Evolutionary conservation across 306 rosid genomes (phyloP).

Genomic region (Fragaria vesca): DNA sequence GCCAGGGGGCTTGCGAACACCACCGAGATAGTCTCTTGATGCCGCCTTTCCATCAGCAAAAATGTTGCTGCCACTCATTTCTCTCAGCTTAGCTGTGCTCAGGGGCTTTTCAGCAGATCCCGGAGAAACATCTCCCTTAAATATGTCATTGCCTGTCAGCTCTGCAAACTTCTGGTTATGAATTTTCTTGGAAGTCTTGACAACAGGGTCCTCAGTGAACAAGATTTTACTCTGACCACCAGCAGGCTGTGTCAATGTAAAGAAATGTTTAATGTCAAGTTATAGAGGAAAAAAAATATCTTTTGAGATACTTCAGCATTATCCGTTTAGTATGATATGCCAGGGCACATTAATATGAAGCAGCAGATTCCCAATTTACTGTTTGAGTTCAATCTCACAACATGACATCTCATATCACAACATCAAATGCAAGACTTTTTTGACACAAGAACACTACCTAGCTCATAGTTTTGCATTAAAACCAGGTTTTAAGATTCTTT

Average conservation of each 20-base stretch:
- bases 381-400: neutral
- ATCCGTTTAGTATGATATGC: neutral
- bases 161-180: slow-evolving; percentile 87
- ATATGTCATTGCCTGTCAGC: slow-evolving; percentile 79
- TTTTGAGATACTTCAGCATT: neutral
- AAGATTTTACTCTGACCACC: slow-evolving; percentile 93
- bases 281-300: neutral
- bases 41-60: slow-evolving; percentile 78
- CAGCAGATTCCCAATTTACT: neutral
- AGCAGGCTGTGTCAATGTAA: slow-evolving; percentile 58
- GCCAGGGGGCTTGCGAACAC: slow-evolving; percentile 90
- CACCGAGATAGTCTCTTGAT: slow-evolving; percentile 66
- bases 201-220: slow-evolving; percentile 71
- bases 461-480: neutral
- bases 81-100: slow-evolving; percentile 86
- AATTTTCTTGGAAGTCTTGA: slow-evolving; percentile 71
- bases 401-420: neutral
- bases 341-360: neutral
- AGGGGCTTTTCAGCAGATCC: slow-evolving; percentile 79
- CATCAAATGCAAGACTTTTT: neutral
- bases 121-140: slow-evolving; percentile 67
- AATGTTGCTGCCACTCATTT: slow-evolving; percentile 88
- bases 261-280: neutral
- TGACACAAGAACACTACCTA: neutral
- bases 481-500: neutral